Percentiles rank a stretch among this genome's conserved stretches.
Conservation (phyloP, 2,329 filamentous ascomycete genomes). For the Amphichorda felina region DNA sequence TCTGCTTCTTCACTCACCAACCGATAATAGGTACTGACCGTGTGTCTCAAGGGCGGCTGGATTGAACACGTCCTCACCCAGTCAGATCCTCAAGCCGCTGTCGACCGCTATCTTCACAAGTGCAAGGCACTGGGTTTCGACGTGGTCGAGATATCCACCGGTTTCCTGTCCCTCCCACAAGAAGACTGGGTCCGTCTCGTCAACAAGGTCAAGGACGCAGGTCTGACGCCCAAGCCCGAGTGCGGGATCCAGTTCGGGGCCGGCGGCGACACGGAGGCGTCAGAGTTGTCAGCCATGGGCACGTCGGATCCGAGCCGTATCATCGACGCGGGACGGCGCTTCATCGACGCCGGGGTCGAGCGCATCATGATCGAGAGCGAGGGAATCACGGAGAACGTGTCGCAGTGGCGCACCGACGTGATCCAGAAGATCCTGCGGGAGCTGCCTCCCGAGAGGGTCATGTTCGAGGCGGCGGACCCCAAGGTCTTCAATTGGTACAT, state of each 20-base stretch:
- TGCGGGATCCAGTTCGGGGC: conserved; percentile 45
- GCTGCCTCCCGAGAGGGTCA: conserved; percentile 36
- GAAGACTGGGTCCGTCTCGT: conserved; percentile 41
- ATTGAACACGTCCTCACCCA: conserved; percentile 40
- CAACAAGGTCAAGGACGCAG: conserved; percentile 29
- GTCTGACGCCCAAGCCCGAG: conserved; percentile 40
- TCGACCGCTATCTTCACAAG: conserved; percentile 38
- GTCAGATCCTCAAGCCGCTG: conserved; percentile 25
- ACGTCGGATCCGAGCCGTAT: conserved; percentile 36
- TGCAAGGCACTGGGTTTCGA: conserved; percentile 42
- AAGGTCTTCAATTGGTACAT: conserved; percentile 45
- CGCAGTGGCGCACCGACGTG: conserved; percentile 40
- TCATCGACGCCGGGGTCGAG: conserved; percentile 39
- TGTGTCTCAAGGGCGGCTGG: conserved; percentile 36
- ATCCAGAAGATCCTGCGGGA: conserved; percentile 39
- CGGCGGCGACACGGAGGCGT: conserved; percentile 36
- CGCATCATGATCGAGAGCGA: conserved; percentile 48
- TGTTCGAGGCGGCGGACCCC: conserved; percentile 46
- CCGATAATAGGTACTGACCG: background rate
- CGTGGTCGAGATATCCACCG: conserved; percentile 39
- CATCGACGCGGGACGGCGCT: conserved; percentile 33
- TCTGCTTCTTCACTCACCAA: background rate
- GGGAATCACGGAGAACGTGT: conserved; percentile 45
- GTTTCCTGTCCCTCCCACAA: conserved; percentile 39
- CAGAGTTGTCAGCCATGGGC: conserved; percentile 31